These are phyloP conservation scores for Suillus variegatus DNA, from an alignment of 768 basidiomycete genomes.

Conservation along the genomic window DNA sequence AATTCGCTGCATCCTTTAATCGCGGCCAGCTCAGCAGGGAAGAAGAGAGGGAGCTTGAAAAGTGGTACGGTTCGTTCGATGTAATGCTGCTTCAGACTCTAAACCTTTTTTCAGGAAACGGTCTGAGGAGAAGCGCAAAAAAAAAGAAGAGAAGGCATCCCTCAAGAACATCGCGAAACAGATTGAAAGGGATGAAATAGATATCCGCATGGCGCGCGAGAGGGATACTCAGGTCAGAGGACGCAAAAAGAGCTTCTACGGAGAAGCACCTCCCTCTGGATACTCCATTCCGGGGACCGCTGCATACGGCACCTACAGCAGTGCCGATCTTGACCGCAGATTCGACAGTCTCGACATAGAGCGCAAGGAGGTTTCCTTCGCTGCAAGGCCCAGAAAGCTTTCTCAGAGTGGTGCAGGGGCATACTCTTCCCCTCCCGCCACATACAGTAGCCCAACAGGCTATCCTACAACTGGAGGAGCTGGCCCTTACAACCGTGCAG, in stretches of 20 bases:
- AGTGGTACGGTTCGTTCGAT: slow-evolving; percentile 40
- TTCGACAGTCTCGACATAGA: slow-evolving; percentile 35
- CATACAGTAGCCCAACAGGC: slow-evolving; percentile 22
- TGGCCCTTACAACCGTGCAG: slow-evolving; percentile 32
- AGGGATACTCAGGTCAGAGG: slow-evolving; percentile 51
- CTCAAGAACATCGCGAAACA: slow-evolving; percentile 39
- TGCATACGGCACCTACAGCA: slow-evolving; percentile 23
- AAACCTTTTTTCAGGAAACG: slow-evolving; percentile 39
- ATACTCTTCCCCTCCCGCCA: slow-evolving; percentile 32
- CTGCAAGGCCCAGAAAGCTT: slow-evolving; percentile 45
- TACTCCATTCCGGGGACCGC: slow-evolving; percentile 25
- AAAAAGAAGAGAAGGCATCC: slow-evolving; percentile 49
- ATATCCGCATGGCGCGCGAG: slow-evolving; percentile 59
- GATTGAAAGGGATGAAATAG: slow-evolving; percentile 49
- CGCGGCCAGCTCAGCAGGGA: slow-evolving; percentile 41
- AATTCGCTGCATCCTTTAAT: slow-evolving; percentile 60
- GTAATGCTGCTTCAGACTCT: background rate
- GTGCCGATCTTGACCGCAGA: slow-evolving; percentile 37
- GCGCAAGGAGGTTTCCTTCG: slow-evolving; percentile 31
- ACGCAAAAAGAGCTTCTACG: slow-evolving; percentile 57
- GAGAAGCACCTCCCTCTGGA: slow-evolving; percentile 32
- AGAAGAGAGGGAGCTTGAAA: slow-evolving; percentile 43
- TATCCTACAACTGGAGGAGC: slow-evolving; percentile 29
- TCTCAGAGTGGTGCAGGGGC: slow-evolving; percentile 37
- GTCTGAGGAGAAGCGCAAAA: slow-evolving; percentile 52